A percentile compares a stretch with the other conserved stretches of the same genome.
Conservation (phyloP, 257 asterid species). For the Euphrasia confusa region DNA sequence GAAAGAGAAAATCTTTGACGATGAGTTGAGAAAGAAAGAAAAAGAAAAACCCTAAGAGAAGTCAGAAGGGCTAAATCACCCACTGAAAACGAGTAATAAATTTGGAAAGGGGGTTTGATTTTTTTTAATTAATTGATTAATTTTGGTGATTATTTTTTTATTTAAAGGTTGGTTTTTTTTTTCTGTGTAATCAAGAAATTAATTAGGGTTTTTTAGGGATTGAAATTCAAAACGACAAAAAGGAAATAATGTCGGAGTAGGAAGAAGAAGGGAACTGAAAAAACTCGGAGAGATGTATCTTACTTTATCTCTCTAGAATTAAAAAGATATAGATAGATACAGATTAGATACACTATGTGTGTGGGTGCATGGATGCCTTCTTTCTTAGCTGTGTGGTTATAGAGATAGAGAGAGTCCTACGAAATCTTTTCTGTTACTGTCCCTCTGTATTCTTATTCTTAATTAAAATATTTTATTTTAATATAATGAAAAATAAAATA, state of each 20-base stretch:
- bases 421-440: conserved; percentile 15
- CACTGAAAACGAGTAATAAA: conserved; percentile 11
- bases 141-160: not conserved
- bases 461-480: not conserved
- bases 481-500: too few relatives aligned
- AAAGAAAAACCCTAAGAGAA: conserved; percentile 36
- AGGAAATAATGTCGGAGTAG: conserved; percentile 14
- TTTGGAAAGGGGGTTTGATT: conserved; percentile 24
- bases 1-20: too few relatives aligned
- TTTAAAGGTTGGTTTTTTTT: too few relatives aligned
- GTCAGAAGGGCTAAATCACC: conserved; percentile 20
- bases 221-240: conserved; percentile 21
- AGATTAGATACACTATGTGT: not conserved
- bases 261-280: not conserved
- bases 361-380: conserved; percentile 11
- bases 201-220: too few relatives aligned
- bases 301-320: conserved; percentile 5
- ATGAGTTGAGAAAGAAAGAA: not conserved
- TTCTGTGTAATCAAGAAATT: too few relatives aligned
- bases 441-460: conserved; percentile 23
- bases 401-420: not conserved
- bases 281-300: not conserved
- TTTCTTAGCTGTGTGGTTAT: not conserved
- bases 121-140: not conserved
- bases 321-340: too few relatives aligned